Evolutionary conservation across 805 yeast genomes (phyloP), one percentile per base, ranked within the genome.

Genomic region (Yarrowia deformans): DNA sequence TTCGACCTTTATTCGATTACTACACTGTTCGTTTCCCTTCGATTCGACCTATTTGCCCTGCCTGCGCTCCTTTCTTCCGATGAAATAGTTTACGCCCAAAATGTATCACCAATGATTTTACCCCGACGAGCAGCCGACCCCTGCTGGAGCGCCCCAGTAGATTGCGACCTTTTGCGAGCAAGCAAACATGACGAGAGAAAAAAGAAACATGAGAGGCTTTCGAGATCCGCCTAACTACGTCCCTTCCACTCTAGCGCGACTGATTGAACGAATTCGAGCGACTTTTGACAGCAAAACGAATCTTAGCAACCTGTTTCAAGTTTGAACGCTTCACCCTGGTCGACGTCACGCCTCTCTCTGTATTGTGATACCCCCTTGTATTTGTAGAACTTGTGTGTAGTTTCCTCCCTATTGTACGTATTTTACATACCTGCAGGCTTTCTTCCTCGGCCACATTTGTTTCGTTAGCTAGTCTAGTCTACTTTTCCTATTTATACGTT

Each of bases 91-190:
- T 60, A 60, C 66, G 66, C 66, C 64, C 39, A 60, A 60, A 60
- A 60, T 60, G 66, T 60, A 60, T 60, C 66, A 60, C 66, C 66
- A 56, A 56, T 56, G 48, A 56, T 56, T 40, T 56, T 23, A 23
- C 46, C 45, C 29, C 63, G 46, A 56, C 63, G 63, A 56, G 52
- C 52, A 60, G 66, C 66, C 66, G 66, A 60, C 66, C 50, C 58
- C 66, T 60, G 66, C 66, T 60, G 66, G 66, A 60, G 50, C 66
- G 66, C 19, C 66, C 66, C 66, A 60, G 66, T 45, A 60, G 66
- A 45, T 19, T 29, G 50, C 50, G 32, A 19, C 50, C 50, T 23
- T 46, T 23, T 19, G 32, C 50, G 32, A 52, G 23, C 23, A 10
- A 35, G 23, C 32, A 39, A 52, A 19, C 18, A 6, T 18, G 37